Conservation (phyloP, 1,284 basidiomycete genomes). For the Cryptococcus sp. region DNA sequence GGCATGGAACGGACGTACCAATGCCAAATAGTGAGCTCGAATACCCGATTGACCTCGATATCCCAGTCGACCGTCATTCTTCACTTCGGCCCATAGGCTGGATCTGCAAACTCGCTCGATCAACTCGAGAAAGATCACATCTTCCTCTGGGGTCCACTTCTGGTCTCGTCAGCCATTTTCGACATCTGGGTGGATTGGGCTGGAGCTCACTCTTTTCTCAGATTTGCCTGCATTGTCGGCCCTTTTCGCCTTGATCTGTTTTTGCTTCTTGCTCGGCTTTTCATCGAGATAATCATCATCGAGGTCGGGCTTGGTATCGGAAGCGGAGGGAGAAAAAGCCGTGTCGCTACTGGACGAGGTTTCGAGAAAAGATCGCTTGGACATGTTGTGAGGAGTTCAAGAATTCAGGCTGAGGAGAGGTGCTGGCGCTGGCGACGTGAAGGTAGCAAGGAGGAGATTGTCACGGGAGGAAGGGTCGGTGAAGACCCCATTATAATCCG, state of each 20-base stretch:
- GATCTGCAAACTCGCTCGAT: constrained; percentile 8
- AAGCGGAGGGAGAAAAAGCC: not conserved
- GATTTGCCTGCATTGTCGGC: not conserved
- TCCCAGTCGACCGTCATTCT: constrained; percentile 23
- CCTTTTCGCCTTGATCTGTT: not conserved
- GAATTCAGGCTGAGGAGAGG: not conserved
- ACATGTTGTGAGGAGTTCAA: not conserved
- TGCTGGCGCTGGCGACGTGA: not conserved
- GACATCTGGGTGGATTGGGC: not conserved
- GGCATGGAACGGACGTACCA: constrained; percentile 17
- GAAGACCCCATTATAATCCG: too few relatives aligned
- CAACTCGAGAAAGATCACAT: constrained; percentile 18
- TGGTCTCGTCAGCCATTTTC: constrained; percentile 2
- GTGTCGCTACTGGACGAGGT: too few relatives aligned
- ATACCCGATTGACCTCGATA: constrained; percentile 19
- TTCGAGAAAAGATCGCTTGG: constrained; percentile 10
- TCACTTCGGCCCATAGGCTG: constrained; percentile 13
- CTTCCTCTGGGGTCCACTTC: constrained; percentile 23
- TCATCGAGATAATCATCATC: not conserved
- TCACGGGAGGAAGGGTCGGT: too few relatives aligned
- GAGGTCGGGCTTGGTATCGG: not conserved
- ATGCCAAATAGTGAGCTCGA: constrained; percentile 18
- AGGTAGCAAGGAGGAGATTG: too few relatives aligned
- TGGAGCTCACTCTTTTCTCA: not conserved
- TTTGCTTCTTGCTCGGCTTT: not conserved